These are phyloP conservation scores for Westerdykella aurantiaca DNA, from an alignment of 2,329 filamentous ascomycete genomes.

Conservation along the genomic window DNA sequence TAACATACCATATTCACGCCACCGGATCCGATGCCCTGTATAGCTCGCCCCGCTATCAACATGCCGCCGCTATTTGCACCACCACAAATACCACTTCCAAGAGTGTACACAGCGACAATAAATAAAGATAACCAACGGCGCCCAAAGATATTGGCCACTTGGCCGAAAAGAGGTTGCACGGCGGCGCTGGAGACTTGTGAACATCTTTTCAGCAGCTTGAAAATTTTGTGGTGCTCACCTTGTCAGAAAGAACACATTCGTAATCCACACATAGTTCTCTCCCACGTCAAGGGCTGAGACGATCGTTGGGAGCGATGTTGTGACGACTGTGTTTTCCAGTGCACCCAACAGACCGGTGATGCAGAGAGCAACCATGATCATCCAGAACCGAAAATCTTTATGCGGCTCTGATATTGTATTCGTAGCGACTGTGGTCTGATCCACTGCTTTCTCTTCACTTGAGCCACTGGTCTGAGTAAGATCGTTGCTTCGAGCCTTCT, in stretches of 20 bases:
- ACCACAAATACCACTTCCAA: conserved; percentile 49
- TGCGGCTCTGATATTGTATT: no score
- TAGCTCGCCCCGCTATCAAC: conserved; percentile 48
- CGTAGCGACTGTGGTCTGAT: no score
- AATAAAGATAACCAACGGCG: conserved; percentile 21
- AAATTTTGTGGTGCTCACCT: no score
- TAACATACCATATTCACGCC: conserved; percentile 13
- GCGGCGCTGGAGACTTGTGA: conserved; percentile 16
- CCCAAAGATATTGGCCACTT: conserved; percentile 46
- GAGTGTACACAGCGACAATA: conserved; percentile 36
- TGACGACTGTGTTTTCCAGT: conserved; percentile 25
- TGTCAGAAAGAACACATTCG: conserved; percentile 28
- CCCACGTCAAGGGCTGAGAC: not conserved
- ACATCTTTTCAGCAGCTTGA: no score
- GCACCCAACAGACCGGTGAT: conserved; percentile 16
- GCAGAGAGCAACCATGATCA: conserved; percentile 21
- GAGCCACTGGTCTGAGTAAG: no score
- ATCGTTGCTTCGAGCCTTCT: no score
- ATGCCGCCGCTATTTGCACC: conserved; percentile 39
- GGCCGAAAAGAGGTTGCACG: conserved; percentile 44
- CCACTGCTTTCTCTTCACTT: no score
- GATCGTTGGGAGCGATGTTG: conserved; percentile 7
- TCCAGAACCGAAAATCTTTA: conserved; percentile 10
- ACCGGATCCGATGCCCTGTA: conserved; percentile 47
- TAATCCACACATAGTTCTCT: conserved; percentile 33